Evolutionary conservation across 2,329 filamentous ascomycete genomes (phyloP).

Genomic region (Mycocentrospora acerina): DNA sequence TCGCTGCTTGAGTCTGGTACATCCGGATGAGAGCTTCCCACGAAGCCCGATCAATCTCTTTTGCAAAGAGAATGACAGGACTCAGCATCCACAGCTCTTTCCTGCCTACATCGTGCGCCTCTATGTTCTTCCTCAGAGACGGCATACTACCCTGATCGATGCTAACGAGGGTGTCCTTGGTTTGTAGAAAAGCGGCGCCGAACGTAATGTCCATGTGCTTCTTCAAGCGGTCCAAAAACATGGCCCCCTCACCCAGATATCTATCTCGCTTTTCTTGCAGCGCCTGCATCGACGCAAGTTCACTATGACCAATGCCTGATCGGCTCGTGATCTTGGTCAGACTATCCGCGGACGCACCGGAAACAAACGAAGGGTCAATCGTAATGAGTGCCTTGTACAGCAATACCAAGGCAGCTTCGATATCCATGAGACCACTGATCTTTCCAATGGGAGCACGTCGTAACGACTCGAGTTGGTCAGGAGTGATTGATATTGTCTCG

Average conservation of each 20-base stretch:
- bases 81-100: constrained; percentile 83
- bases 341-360: constrained; percentile 47
- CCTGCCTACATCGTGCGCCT: constrained; percentile 70
- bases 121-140: constrained; percentile 63
- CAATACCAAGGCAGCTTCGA: constrained; percentile 75
- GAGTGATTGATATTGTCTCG: constrained; percentile 85
- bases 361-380: constrained; percentile 79
- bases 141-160: constrained; percentile 51
- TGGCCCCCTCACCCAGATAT: constrained; percentile 73
- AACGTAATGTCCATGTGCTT: constrained; percentile 83
- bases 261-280: constrained; percentile 92
- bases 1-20: constrained; percentile 76
- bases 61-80: constrained; percentile 81
- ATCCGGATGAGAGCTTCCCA: constrained; percentile 79
- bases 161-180: constrained; percentile 60
- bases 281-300: constrained; percentile 81
- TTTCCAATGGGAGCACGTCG: constrained; percentile 72
- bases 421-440: constrained; percentile 68
- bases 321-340: constrained; percentile 38
- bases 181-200: constrained; percentile 70
- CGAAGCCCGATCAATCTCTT: constrained; percentile 77
- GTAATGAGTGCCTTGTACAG: constrained; percentile 92
- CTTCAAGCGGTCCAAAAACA: constrained; percentile 77
- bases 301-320: constrained; percentile 70
- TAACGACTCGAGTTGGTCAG: constrained; percentile 72